Percentiles rank a stretch among this genome's conserved stretches.
Evolutionary conservation across 2,329 filamentous ascomycete species (phyloP).

Genomic region (Botrytis porri): DNA sequence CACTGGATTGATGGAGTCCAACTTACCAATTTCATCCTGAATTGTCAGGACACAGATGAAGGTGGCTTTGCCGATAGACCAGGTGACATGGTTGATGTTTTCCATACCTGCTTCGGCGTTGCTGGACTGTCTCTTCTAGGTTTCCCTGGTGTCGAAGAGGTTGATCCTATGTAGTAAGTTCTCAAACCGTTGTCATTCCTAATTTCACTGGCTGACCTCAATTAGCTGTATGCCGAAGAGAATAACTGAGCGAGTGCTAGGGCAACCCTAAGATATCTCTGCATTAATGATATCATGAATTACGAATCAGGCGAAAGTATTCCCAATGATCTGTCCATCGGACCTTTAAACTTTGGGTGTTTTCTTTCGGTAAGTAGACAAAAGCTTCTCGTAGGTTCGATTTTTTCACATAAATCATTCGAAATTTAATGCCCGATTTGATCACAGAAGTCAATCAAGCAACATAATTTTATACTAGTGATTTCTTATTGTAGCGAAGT

Average conservation of each 20-base stretch:
- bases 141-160: conserved; percentile 70
- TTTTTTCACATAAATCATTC: background rate
- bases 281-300: conserved; percentile 1
- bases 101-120: conserved; percentile 88
- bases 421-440: background rate
- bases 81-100: conserved; percentile 94
- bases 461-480: background rate
- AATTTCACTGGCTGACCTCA: conserved; percentile 23
- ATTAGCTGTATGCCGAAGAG: conserved; percentile 67
- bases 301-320: background rate
- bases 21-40: conserved; percentile 77
- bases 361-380: background rate
- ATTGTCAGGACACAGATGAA: conserved; percentile 78
- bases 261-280: conserved; percentile 33
- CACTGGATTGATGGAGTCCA: conserved; percentile 91
- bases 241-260: conserved; percentile 58
- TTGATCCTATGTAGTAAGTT: conserved; percentile 82
- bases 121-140: conserved; percentile 83
- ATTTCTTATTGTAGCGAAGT: background rate
- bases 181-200: background rate
- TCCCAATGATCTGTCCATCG: background rate
- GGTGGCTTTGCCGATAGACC: conserved; percentile 90
- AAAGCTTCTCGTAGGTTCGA: background rate
- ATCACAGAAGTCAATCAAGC: background rate
- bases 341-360: background rate